These are phyloP conservation scores for Ogataea pilisensis DNA, from an alignment of 805 yeast genomes.

Conservation along the genomic window DNA sequence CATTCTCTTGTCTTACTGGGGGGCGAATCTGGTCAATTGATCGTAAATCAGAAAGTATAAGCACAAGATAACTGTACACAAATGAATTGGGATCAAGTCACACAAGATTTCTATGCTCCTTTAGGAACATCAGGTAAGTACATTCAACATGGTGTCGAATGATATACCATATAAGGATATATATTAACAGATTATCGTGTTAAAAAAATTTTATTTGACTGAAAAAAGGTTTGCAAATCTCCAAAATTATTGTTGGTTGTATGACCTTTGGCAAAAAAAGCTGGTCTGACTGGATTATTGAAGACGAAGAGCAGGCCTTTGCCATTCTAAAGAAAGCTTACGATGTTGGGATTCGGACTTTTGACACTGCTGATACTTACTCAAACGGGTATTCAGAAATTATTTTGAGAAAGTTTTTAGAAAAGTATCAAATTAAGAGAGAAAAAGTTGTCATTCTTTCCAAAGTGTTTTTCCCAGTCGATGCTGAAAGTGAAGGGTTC, in stretches of 20 bases:
- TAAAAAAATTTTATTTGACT: slow-evolving; percentile 7
- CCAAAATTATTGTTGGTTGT: slow-evolving; percentile 48
- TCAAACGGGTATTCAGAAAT: slow-evolving; percentile 46
- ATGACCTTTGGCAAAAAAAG: slow-evolving; percentile 44
- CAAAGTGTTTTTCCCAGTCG: slow-evolving; percentile 32
- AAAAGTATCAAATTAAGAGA: slow-evolving; percentile 46
- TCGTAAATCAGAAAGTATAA: too few relatives aligned
- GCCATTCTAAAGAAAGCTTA: slow-evolving; percentile 40
- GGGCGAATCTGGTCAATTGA: too few relatives aligned
- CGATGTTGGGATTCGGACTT: slow-evolving; percentile 44
- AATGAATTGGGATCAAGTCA: slow-evolving; percentile 7
- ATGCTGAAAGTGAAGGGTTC: slow-evolving; percentile 23
- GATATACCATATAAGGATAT: too few relatives aligned
- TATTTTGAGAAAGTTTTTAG: slow-evolving; percentile 48
- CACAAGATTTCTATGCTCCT: slow-evolving; percentile 16
- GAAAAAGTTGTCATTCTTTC: slow-evolving; percentile 53
- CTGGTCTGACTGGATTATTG: slow-evolving; percentile 42
- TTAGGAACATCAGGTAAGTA: slow-evolving; percentile 33
- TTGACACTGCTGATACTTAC: slow-evolving; percentile 47
- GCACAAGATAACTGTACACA: too few relatives aligned
- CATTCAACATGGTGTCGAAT: too few relatives aligned
- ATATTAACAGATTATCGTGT: too few relatives aligned
- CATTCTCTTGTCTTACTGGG: too few relatives aligned
- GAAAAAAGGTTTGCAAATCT: slow-evolving; percentile 38
- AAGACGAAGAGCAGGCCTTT: slow-evolving; percentile 43